Percentiles rank a stretch among this genome's conserved stretches.
Evolutionary conservation across 2,329 filamentous ascomycete species (phyloP).

Genomic region (Leptographium radiaticola): DNA sequence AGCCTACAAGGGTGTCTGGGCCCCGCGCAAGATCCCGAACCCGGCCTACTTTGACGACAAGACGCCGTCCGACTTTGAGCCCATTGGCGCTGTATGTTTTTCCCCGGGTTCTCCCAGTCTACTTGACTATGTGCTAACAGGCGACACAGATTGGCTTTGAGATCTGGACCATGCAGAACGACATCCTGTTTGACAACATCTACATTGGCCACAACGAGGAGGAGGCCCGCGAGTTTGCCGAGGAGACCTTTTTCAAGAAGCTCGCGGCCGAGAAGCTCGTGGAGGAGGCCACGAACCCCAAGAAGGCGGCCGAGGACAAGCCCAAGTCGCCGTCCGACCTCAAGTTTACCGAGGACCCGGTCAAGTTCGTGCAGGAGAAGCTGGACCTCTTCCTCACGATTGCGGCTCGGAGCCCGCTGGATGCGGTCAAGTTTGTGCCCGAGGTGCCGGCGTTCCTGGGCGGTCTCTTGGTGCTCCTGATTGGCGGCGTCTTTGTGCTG

Average conservation of each 20-base stretch:
- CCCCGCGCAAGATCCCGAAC: constrained; percentile 92
- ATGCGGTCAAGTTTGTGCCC: constrained; percentile 80
- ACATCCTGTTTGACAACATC: constrained; percentile 99
- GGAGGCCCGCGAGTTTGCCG: constrained; percentile 78
- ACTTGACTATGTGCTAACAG: constrained; percentile 7
- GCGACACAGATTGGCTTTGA: constrained; percentile 75
- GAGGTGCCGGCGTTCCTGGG: constrained; percentile 76
- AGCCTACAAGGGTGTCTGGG: constrained; percentile 92
- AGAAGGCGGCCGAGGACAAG: constrained; percentile 40
- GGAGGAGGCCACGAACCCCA: constrained; percentile 69
- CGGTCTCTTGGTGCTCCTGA: constrained; percentile 57
- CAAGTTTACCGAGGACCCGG: constrained; percentile 82
- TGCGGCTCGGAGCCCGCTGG: constrained; percentile 64
- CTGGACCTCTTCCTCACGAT: constrained; percentile 80
- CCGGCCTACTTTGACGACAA: constrained; percentile 96
- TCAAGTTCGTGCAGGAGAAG: constrained; percentile 84
- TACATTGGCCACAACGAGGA: constrained; percentile 96
- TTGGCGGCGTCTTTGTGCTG: constrained; percentile 42
- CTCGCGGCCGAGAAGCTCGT: constrained; percentile 66
- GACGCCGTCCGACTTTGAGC: constrained; percentile 90
- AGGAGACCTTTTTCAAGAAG: constrained; percentile 88
- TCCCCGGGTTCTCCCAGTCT: background rate
- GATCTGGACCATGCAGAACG: constrained; percentile 99
- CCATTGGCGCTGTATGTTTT: constrained; percentile 80
- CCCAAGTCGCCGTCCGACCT: constrained; percentile 63